Base-by-base conservation (phyloP, 176 grass and related monocot genomes). In the Oryza meridionalis region DNA sequence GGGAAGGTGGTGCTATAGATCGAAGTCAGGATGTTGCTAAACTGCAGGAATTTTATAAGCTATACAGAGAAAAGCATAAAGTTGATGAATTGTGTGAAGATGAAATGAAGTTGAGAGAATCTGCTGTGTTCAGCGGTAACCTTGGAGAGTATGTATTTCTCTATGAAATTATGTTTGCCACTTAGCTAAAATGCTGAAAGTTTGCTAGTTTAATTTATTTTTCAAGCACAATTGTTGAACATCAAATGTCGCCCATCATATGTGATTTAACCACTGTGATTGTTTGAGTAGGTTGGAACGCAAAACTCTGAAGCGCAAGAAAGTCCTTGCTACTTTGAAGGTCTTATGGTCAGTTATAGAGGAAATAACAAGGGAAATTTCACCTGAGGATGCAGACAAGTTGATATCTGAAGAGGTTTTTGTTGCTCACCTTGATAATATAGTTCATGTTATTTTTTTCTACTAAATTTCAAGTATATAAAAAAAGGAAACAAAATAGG, bases 41-140 rank as follows among this genome's bases (percentile, higher is more conserved):
- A 76, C 69, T 98, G 66, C 92, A 90, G 84, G 96, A 98, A 82
- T 98, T 98, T 88, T 98, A 98, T 84, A 98, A 95, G 83, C 74
- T 63, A 16, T 98, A 98, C 76, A 93, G 96, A 86, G 91, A 93
- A 82, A 95, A 87, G 21, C 50, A 98, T 83, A 93, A 90, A 93
- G 89, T 93, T 69, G 96, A 98, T 75, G 96, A 98, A 86, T 86
- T 98, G 81, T 82, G 75, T 75, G 87, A 91, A 65, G 93, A 98
- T 82, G 96, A 98, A 86, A 95, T 66, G 83, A 98, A 86, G 87
- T 72, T 98, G 72, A 98, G 96, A 83, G 96, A 95, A 86, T 95
- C 96, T 29, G 91, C 81, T 72, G 82, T 92, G 67, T 95, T 93
- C 82, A 98, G 85, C 1, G 85, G 90, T 70, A 98, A 95, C 73